Evolutionary conservation across 73 alveolate genomes (phyloP).

Genomic region (Tetrahymena malaccensis): DNA sequence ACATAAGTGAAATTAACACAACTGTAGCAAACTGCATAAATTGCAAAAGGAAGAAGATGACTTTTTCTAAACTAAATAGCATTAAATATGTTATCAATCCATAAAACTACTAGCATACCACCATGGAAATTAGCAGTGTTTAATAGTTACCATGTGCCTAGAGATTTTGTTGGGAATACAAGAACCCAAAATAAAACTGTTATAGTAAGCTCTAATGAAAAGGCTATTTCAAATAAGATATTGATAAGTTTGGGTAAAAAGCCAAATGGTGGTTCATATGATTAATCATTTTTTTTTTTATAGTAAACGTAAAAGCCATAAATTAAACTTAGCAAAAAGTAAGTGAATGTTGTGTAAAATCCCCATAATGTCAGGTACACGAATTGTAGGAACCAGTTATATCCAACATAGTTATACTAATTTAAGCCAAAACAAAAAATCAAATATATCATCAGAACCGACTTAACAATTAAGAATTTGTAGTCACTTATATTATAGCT

Average conservation of each 20-base stretch:
- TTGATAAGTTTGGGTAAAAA: neutral
- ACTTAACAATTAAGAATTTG: neutral
- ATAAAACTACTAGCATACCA: neutral
- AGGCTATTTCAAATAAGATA: neutral
- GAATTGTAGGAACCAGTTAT: neutral
- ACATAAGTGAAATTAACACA: neutral
- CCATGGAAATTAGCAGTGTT: neutral
- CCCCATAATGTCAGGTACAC: neutral
- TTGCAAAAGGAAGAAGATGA: neutral
- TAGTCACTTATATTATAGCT: neutral
- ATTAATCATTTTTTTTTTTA: neutral
- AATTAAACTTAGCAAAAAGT: neutral
- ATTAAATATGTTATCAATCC: neutral
- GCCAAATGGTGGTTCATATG: neutral
- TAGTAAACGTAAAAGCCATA: neutral
- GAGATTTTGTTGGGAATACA: neutral
- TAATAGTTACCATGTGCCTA: neutral
- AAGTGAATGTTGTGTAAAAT: neutral
- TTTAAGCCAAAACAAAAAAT: neutral
- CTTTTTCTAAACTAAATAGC: neutral
- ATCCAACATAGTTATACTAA: neutral
- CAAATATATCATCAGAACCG: neutral
- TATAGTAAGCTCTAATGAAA: neutral
- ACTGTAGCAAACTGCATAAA: neutral
- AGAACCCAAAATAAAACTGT: neutral